These are phyloP conservation scores for Solanum peruvianum DNA, from an alignment of 257 asterid genomes.

Conservation along the genomic window DNA sequence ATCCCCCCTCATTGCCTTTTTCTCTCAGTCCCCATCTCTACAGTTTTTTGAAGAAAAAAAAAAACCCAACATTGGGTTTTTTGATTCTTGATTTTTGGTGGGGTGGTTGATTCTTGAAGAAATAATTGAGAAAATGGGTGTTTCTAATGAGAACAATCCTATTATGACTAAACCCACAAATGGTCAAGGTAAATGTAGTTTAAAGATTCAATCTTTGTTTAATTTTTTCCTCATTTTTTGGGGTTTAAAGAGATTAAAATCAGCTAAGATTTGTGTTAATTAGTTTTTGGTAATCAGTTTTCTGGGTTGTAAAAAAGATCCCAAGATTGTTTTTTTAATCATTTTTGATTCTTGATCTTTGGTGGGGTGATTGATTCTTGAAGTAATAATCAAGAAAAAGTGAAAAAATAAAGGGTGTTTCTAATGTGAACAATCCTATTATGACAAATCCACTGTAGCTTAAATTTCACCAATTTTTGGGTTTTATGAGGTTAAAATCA, in stretches of 20 bases:
- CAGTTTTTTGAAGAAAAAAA: not conserved
- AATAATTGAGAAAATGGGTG: not conserved
- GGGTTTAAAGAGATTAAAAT: not conserved
- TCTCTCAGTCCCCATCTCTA: slow-evolving; percentile 3
- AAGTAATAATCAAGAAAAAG: not conserved
- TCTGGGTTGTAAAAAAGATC: not conserved
- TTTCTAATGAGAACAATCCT: slow-evolving; percentile 34
- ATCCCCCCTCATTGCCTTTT: slow-evolving; percentile 15
- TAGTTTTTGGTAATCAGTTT: not conserved
- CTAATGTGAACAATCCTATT: slow-evolving; percentile 36
- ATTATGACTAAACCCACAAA: slow-evolving; percentile 27
- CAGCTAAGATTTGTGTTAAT: not conserved
- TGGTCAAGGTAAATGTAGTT: slow-evolving; percentile 35
- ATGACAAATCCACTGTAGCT: slow-evolving; percentile 13
- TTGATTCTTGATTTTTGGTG: not conserved
- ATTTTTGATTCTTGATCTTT: not conserved
- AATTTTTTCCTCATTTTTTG: not conserved
- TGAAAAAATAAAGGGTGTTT: slow-evolving; percentile 18
- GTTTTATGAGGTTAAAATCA: not conserved
- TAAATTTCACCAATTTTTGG: not conserved
- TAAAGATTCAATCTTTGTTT: not conserved
- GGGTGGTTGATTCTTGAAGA: not conserved
- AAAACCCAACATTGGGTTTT: not conserved
- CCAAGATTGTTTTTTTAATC: not conserved
- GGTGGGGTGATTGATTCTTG: not conserved